phyloP scores from a whole-genome alignment of 2,329 filamentous ascomycete genomes.

The Apiospora kogelbergensis region DNA sequence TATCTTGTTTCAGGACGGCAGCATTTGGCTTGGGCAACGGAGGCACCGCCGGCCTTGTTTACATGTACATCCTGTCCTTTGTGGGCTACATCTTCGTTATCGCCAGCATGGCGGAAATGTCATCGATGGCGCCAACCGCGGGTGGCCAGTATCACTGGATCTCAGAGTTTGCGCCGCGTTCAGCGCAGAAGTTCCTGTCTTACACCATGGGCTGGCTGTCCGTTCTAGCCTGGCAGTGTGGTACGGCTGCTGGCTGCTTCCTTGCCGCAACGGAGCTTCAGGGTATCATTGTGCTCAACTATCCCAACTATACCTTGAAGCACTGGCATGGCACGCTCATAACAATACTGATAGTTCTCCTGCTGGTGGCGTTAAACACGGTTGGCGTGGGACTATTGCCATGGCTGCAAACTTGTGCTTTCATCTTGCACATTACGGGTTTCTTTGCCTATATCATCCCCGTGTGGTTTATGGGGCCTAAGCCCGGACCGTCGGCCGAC shows the following conservation, averaged over 20 bases:
- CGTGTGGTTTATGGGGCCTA: constrained; percentile 37
- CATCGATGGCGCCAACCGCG: constrained; percentile 23
- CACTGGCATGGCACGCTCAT: constrained; percentile 43
- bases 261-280: constrained; percentile 23
- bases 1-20: constrained; percentile 26
- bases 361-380: constrained; percentile 45
- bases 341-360: constrained; percentile 39
- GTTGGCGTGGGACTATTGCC: constrained; percentile 39
- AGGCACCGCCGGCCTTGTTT: constrained; percentile 53
- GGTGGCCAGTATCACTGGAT: constrained; percentile 47
- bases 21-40: constrained; percentile 46
- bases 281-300: not conserved
- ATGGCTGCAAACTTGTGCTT: constrained; percentile 40
- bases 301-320: not conserved
- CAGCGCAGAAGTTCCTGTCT: constrained; percentile 48
- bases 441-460: constrained; percentile 43
- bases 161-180: constrained; percentile 50
- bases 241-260: constrained; percentile 28
- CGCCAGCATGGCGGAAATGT: constrained; percentile 20
- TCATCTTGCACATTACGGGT: constrained; percentile 44
- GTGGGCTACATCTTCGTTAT: constrained; percentile 45
- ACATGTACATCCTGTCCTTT: constrained; percentile 49
- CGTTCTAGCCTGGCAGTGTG: constrained; percentile 43
- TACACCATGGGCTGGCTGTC: constrained; percentile 51
- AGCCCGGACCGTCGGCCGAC: constrained; percentile 17